Percentiles rank a stretch among this genome's conserved stretches.
These are phyloP conservation scores for Perkinsus olseni DNA, from an alignment of 169 alveolate genomes.

Conservation along the genomic window DNA sequence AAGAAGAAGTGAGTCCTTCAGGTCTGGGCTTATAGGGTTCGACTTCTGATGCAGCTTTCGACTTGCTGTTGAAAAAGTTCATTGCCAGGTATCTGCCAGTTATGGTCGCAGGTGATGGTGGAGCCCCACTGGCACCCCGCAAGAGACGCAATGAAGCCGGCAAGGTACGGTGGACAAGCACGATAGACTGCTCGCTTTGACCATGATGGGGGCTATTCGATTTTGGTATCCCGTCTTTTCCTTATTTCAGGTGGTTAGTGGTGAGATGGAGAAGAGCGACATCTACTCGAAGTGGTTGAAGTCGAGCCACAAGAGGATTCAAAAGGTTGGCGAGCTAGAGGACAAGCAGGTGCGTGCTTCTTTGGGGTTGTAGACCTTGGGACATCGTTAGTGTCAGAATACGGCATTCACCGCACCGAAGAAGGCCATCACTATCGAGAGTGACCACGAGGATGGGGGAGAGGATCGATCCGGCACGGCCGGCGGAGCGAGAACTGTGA, in stretches of 20 bases:
- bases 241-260: slow-evolving; percentile 27
- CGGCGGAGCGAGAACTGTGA: neutral
- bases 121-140: neutral
- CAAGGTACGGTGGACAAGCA: neutral
- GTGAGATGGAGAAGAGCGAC: slow-evolving; percentile 22
- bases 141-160: slow-evolving; percentile 10
- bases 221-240: neutral
- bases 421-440: neutral
- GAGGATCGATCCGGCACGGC: neutral
- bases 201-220: neutral
- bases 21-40: neutral
- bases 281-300: slow-evolving; percentile 35
- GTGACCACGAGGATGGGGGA: neutral
- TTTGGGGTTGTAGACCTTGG: neutral
- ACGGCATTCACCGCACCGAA: neutral
- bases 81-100: slow-evolving; percentile 6
- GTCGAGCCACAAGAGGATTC: slow-evolving; percentile 23
- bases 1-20: slow-evolving; percentile 21
- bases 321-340: slow-evolving; percentile 34
- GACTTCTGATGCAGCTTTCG: too few species aligned
- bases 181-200: neutral
- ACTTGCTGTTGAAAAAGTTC: too few species aligned
- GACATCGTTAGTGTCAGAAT: neutral
- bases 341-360: neutral
- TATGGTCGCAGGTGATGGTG: neutral